Evolutionary conservation across 768 basidiomycete genomes (phyloP), one percentile per base, ranked within the genome.

Genomic region (Collybia nuda): DNA sequence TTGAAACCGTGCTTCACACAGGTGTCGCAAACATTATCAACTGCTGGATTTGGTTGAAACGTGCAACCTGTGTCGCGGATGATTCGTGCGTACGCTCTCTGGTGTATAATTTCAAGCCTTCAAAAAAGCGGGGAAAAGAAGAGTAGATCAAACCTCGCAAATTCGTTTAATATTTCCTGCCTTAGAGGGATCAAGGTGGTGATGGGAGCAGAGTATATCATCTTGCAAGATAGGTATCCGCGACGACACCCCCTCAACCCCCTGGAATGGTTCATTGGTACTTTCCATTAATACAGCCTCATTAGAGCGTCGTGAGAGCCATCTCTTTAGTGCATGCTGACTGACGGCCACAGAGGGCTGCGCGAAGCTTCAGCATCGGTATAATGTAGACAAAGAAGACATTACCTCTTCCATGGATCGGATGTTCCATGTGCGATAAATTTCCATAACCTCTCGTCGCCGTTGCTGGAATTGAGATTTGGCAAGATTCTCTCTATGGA

Each of bases 151-250:
- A 44, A 88, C 88, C 61, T 70, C 64, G 21, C 70, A 76, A 37
- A 94, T 76, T 43, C 84, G 77, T 60, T 91, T 93, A 81, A 93
- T 86, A 54, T 78, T 68, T 39, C 61, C 57, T 3, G 78, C 76
- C 61, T 81, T 84, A 19, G 56, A 57, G 9, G 89, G 89, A 65
- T 90, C 77, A 32, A 91, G 71, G 18, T 57, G 63, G 3, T 76
- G 77, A 62, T 94, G 91, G 17, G 56, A 56, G 54, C 91, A 94
- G 6, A 80, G 48, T 19, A 91, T 77, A 26, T 81, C 78, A 6
- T 68, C 59, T 38, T 69, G 56, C n/a, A 68, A 55, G 36, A 75
- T 71, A 15, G 64, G 53, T 38, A 58, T 44, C 37, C 57, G 48
- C 52, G 68, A 53, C 12, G 37, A 41, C 5, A 57, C 38, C 12